Evolutionary conservation across 768 basidiomycete species (phyloP).

Genomic region (Hygrocybe coccinea): DNA sequence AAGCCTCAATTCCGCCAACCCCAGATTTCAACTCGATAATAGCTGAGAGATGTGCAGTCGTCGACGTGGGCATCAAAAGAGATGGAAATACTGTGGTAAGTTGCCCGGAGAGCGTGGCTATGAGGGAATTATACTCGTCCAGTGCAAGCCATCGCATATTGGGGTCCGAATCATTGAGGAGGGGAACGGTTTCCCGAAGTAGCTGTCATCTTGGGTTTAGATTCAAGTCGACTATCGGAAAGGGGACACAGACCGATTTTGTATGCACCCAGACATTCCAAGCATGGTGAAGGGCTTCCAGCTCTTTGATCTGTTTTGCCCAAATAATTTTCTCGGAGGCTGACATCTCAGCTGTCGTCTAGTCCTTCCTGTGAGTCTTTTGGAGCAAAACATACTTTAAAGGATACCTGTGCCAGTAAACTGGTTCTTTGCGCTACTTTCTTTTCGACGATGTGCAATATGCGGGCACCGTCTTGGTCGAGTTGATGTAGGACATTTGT

Average conservation of each 20-base stretch:
- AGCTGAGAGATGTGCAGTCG: constrained; percentile 63
- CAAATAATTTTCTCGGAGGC: constrained; percentile 52
- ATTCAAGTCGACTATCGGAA: constrained; percentile 1
- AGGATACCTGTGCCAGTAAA: constrained; percentile 43
- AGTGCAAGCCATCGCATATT: constrained; percentile 68
- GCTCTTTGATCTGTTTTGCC: constrained; percentile 61
- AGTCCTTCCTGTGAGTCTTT: constrained; percentile 8
- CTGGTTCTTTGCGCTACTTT: constrained; percentile 47
- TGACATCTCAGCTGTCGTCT: constrained; percentile 53
- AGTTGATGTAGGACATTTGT: constrained; percentile 12
- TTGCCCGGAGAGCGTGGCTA: constrained; percentile 30
- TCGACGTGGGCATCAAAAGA: constrained; percentile 68
- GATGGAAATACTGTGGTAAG: constrained; percentile 53
- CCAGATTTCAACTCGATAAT: constrained; percentile 90
- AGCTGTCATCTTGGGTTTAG: constrained; percentile 46
- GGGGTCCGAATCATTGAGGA: constrained; percentile 71
- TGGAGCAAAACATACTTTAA: constrained; percentile 4
- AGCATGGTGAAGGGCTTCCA: constrained; percentile 59
- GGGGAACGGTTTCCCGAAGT: constrained; percentile 53
- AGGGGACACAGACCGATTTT: constrained; percentile 43
- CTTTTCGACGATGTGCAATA: constrained; percentile 51
- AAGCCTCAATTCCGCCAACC: constrained; percentile 86
- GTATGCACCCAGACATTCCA: constrained; percentile 64
- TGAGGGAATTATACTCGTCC: constrained; percentile 56
- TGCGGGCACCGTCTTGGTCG: constrained; percentile 44